Base-by-base conservation (phyloP, 805 yeast genomes). In the Sugiyamaella chiloensis region DNA sequence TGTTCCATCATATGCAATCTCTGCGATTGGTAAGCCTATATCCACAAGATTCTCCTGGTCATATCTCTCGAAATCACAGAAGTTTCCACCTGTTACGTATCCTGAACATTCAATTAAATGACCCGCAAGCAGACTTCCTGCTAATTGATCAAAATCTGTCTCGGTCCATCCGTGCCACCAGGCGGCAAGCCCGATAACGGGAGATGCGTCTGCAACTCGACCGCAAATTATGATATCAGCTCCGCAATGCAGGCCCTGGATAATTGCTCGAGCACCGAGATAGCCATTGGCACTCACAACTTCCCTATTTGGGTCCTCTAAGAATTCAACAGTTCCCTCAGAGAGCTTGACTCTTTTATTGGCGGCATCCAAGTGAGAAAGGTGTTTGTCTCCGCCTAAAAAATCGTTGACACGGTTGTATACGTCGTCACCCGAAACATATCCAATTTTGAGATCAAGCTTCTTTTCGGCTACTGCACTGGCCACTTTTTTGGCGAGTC, bases 71-170 rank as follows among this genome's bases (percentile, higher is more conserved):
- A 58, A 58, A 29, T 49, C 61, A 42, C 54, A 43, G 45, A 58
- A 58, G 43, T 55, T 55, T 5, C 55, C 56, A 5, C 58, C 59
- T 6, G 60, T 58, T 2, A 53, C 29, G 39, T 57, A 57, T 7
- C 53, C 51, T 24, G 51, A 40, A 36, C 61, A 57, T 42, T 57
- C 61, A 26, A 52, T 58, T 20, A 57, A 45, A 44, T 57, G 61
- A 16, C 61, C 61, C 3, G 61, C 58, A 9, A 57, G 31, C 19
- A 57, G 43, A 11, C 59, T 52, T 6, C 59, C 58, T 7, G 61
- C 61, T 21, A 57, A 36, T 35, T 40, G 29, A 34, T 57, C 57
- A 24, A 51, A 54, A 19, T 55, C 55, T 9, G 16, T 5, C 7
- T 26, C 29, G 11, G 7, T 11, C 29, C 29, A 26, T 26, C 11